Percentiles rank a stretch among this genome's conserved stretches.
These are phyloP conservation scores for Cunninghamia lanceolata DNA, from an alignment of 75 land plant species.

Conservation along the genomic window DNA sequence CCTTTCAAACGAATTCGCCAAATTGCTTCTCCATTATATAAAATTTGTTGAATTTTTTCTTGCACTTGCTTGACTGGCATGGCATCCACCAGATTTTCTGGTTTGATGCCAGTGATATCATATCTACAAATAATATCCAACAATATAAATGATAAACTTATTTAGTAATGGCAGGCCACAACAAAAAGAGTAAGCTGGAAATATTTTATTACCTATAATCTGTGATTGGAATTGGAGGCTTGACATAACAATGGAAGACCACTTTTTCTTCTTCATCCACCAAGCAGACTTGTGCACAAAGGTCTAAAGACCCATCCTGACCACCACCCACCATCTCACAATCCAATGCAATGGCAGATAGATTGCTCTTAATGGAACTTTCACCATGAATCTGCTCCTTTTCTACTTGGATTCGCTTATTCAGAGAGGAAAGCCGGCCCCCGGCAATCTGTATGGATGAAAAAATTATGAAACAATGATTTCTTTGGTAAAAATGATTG, in stretches of 20 bases:
- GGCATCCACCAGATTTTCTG: constrained; percentile 51
- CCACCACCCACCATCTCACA: constrained; percentile 95
- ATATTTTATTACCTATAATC: constrained; percentile 50
- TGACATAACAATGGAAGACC: constrained; percentile 58
- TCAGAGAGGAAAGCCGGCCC: neutral
- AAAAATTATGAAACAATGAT: no score
- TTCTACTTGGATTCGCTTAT: neutral
- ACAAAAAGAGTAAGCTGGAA: neutral
- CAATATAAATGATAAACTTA: neutral
- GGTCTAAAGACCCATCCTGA: constrained; percentile 62
- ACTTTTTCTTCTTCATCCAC: constrained; percentile 74
- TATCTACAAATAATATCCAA: neutral
- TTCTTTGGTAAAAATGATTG: no score
- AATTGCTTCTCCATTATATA: constrained; percentile 50
- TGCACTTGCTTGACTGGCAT: constrained; percentile 57
- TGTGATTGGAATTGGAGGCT: constrained; percentile 61
- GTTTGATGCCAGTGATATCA: constrained; percentile 58
- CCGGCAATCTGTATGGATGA: neutral
- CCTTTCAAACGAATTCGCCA: constrained; percentile 24
- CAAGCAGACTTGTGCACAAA: constrained; percentile 81
- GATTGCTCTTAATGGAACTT: neutral
- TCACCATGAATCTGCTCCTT: neutral
- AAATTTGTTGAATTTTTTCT: constrained; percentile 38
- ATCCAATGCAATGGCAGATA: constrained; percentile 46
- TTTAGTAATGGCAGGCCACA: neutral